Conservation (phyloP, 495 filamentous ascomycete genomes). For the Penicillium cosmopolitanum region DNA sequence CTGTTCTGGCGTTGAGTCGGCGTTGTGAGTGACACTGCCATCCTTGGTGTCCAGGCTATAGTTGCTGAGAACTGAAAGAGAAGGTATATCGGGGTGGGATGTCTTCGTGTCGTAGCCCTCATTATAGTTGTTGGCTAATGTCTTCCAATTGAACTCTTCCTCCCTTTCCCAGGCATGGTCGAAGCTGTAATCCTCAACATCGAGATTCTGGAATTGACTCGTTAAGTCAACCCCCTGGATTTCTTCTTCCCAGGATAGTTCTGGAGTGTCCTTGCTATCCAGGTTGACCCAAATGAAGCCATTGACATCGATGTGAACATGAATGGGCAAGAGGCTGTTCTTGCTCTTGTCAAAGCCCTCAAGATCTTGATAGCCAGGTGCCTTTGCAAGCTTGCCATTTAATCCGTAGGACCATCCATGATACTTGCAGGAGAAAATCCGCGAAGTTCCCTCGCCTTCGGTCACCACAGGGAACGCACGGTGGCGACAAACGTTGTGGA, state of each 20-base stretch:
- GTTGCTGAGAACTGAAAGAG: conserved; percentile 38
- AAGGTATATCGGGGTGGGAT: conserved; percentile 44
- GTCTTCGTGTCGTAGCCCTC: conserved; percentile 52
- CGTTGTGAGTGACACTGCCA: conserved; percentile 39
- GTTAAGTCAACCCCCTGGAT: conserved; percentile 43
- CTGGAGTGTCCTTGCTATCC: conserved; percentile 44
- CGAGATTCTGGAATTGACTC: conserved; percentile 37
- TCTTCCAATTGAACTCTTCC: conserved; percentile 56
- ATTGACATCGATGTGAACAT: conserved; percentile 49
- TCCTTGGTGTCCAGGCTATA: conserved; percentile 41
- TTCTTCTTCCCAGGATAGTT: conserved; percentile 47
- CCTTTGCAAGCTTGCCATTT: conserved; percentile 62
- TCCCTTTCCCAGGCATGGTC: conserved; percentile 53
- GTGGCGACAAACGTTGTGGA: conserved; percentile 63
- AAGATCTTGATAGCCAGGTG: conserved; percentile 57
- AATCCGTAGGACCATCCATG: conserved; percentile 65
- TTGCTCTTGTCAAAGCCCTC: conserved; percentile 58
- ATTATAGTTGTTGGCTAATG: conserved; percentile 53
- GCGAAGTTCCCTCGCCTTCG: conserved; percentile 48
- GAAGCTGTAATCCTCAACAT: conserved; percentile 51
- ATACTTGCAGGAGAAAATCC: conserved; percentile 60
- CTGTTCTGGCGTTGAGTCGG: conserved; percentile 38
- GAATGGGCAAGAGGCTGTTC: conserved; percentile 51
- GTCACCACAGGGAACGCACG: conserved; percentile 60
- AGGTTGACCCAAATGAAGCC: conserved; percentile 59